Evolutionary conservation across 2,329 filamentous ascomycete species (phyloP), one percentile per base, ranked within the genome.

Genomic region (Ophiostoma montium): DNA sequence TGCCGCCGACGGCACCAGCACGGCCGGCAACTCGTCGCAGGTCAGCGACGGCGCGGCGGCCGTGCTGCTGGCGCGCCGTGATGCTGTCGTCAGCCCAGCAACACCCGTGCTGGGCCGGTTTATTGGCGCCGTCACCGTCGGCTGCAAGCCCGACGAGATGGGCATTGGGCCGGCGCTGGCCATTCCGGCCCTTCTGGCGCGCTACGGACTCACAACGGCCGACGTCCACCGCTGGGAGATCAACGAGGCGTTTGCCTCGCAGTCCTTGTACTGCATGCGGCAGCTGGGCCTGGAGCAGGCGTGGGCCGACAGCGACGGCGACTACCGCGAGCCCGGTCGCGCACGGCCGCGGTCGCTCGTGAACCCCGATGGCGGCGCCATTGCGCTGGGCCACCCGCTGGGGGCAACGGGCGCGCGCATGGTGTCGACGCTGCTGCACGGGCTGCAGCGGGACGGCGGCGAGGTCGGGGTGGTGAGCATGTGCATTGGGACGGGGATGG

Each of bases 351-450:
- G 35, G 49, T 77, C 76, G 8, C 82, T 76, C 65, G 84, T 95
- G 16, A 96, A 96, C 66, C 87, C 87, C 0, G 88, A 94, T 58
- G 90, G 90, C 53, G 89, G 90, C 31, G 90, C 89, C 2, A 95
- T 95, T 63, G 89, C 90, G n/a, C 68, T 95, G 21, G 90, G 90
- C 1, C 90, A 95, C 63, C 89, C 89, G 6, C 73, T 95, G 1
- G 89, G 90, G 43, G 89, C 88, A 31, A 95, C 89, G 5, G 87
- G 86, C 32, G 86, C 84, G 30, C 72, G 89, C 56, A 83, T 94
- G 74, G 67, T 88, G 58, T 79, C 79, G 44, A 90, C 85, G 46
- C 63, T 90, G 56, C 57, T 73, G 58, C 76, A 70, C 62, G 94
- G 68, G 62, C 76, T 65, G 72, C 83, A 69, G 60, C 85, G 78